Percentiles rank a stretch among this genome's conserved stretches.
phyloP scores from a whole-genome alignment of 1,139 yeast genomes.

The Protomyces inouyei region DNA sequence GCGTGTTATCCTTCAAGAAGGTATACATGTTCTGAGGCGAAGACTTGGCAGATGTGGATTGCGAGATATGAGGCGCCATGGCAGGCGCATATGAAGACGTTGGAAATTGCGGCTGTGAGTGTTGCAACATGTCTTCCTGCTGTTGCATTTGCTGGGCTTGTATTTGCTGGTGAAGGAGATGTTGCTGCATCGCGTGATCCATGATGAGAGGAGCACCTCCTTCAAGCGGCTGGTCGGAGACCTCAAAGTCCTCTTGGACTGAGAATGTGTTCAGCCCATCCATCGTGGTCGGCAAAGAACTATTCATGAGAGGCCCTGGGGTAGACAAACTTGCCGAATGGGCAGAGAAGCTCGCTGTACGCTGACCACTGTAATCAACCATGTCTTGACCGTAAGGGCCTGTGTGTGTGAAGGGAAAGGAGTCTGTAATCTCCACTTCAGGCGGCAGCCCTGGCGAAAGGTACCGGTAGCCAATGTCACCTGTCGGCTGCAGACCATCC shows the following conservation, averaged over 20 bases:
- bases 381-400: not conserved
- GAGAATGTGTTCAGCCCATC: not conserved
- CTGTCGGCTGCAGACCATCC: not conserved
- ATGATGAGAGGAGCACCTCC: not conserved
- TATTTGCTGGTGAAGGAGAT: not conserved
- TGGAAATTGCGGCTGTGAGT: not conserved
- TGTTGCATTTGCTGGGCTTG: not conserved
- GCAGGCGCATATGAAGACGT: not conserved
- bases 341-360: not conserved
- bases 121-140: not conserved
- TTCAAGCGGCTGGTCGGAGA: not conserved
- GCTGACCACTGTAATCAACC: too few species aligned
- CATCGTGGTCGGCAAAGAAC: not conserved
- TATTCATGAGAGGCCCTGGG: not conserved
- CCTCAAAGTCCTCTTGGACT: not conserved
- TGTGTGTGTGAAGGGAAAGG: not conserved
- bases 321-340: not conserved
- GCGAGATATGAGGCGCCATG: not conserved
- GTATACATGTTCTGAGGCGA: not conserved
- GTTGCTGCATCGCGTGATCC: not conserved
- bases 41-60: not conserved
- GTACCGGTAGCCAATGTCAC: not conserved
- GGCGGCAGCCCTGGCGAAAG: not conserved
- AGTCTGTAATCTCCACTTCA: not conserved
- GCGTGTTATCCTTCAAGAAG: not conserved